These are phyloP conservation scores for Phaeosphaeria sp. DNA, from an alignment of 2,329 filamentous ascomycete genomes.

Conservation along the genomic window DNA sequence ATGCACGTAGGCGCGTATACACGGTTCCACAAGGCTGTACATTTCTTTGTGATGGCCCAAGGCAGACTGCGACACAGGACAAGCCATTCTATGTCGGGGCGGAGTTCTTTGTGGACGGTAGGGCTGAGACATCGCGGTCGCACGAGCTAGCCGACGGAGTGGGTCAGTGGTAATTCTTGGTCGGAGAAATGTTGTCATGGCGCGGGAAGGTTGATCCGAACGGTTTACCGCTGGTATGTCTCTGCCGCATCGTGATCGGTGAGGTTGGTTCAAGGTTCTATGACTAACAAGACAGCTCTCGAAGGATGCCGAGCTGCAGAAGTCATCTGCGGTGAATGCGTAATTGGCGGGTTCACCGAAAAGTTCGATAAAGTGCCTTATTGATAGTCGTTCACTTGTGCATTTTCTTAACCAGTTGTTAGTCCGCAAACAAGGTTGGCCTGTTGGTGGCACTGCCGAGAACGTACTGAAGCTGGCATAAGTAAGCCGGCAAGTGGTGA, in stretches of 20 bases:
- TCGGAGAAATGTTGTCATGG: background rate
- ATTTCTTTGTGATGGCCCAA: background rate
- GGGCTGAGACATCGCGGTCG: constrained; percentile 2
- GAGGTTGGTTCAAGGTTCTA: background rate
- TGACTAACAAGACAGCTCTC: background rate
- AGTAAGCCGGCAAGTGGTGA: background rate
- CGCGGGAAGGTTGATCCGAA: background rate
- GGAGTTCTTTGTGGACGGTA: background rate
- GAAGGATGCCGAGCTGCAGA: background rate
- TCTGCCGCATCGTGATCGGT: constrained; percentile 5
- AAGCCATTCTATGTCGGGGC: background rate
- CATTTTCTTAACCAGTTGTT: background rate
- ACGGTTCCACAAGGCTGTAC: constrained; percentile 2
- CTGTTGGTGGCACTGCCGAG: background rate
- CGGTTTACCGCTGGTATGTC: background rate
- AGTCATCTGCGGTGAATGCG: background rate
- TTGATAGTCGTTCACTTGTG: background rate
- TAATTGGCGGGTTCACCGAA: background rate
- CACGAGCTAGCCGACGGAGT: background rate
- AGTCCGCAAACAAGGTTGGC: background rate
- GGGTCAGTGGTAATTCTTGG: background rate
- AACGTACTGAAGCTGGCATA: background rate
- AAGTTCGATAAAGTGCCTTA: background rate
- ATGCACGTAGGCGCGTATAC: background rate
- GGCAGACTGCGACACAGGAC: constrained; percentile 4